These are phyloP conservation scores for Aphanoascus verrucosus DNA, from an alignment of 2,329 filamentous ascomycete genomes.

Conservation along the genomic window DNA sequence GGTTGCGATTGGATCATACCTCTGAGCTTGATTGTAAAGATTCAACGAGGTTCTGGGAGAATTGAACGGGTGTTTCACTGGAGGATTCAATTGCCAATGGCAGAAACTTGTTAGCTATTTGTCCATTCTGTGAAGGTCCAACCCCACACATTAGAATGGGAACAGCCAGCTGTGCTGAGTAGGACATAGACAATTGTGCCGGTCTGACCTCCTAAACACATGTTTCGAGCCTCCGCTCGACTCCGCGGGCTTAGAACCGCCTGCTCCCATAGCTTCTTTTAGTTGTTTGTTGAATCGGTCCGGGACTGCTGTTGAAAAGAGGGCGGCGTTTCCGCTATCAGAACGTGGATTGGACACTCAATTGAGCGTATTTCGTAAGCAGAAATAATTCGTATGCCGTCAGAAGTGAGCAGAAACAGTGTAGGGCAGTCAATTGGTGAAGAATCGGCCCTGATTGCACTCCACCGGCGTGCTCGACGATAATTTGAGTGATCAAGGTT, in stretches of 20 bases:
- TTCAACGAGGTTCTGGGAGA: slow-evolving; percentile 74
- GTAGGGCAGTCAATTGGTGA: neutral
- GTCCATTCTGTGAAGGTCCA: slow-evolving; percentile 1
- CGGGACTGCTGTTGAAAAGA: neutral
- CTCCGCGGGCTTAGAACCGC: slow-evolving; percentile 50
- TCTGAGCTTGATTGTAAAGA: slow-evolving; percentile 74
- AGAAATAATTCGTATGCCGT: neutral
- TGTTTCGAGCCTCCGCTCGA: slow-evolving; percentile 43
- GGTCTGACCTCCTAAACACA: slow-evolving; percentile 50
- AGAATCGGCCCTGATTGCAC: neutral
- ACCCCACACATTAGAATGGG: neutral
- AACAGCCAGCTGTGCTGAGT: neutral
- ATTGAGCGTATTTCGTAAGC: neutral
- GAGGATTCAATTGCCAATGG: neutral
- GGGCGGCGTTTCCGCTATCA: neutral
- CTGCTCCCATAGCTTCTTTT: slow-evolving; percentile 45
- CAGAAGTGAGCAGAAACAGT: neutral
- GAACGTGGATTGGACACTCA: neutral
- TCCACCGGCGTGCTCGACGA: neutral
- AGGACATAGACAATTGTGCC: neutral
- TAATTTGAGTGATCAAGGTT: neutral
- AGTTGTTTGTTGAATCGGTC: neutral
- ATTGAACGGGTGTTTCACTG: slow-evolving; percentile 53
- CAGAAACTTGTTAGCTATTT: neutral
- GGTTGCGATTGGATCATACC: slow-evolving; percentile 42